Conservation (phyloP, 2,329 filamentous ascomycete genomes). For the Colletotrichum lini region DNA sequence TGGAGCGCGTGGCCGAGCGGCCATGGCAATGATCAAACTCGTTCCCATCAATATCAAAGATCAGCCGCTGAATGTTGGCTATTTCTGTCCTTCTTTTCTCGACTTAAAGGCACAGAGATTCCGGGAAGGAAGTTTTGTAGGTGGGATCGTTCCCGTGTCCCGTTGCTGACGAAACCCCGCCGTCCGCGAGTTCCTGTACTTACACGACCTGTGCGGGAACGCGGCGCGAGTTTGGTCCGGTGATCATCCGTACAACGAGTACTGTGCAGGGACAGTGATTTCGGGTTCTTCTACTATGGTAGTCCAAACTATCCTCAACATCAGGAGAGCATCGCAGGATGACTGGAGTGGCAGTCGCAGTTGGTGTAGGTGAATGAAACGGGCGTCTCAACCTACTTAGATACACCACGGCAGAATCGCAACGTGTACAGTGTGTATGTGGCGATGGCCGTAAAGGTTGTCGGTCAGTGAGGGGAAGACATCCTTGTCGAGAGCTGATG, state of each 20-base stretch:
- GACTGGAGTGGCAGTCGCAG: neutral
- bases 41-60: slow-evolving; percentile 5
- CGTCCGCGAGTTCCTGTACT: slow-evolving; percentile 12
- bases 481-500: slow-evolving; percentile 24
- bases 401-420: neutral
- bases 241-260: slow-evolving; percentile 4
- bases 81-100: neutral
- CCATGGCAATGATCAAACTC: slow-evolving; percentile 8
- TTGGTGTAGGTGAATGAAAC: neutral
- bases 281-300: neutral
- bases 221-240: slow-evolving; percentile 21
- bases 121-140: neutral
- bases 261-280: slow-evolving; percentile 21
- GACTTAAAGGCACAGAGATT: too few species aligned
- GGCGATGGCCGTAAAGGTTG: slow-evolving; percentile 1
- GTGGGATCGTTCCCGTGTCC: slow-evolving; percentile 8
- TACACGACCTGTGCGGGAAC: slow-evolving; percentile 20
- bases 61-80: slow-evolving; percentile 2
- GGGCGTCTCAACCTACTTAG: neutral
- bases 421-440: neutral
- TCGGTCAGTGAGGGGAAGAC: neutral
- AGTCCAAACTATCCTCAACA: neutral
- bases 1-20: slow-evolving; percentile 19
- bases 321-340: neutral
- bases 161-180: slow-evolving; percentile 30